Percentiles rank a stretch among this genome's conserved stretches.
phyloP scores from a whole-genome alignment of 1,284 basidiomycete species.

The Rhodotorula sp. region DNA sequence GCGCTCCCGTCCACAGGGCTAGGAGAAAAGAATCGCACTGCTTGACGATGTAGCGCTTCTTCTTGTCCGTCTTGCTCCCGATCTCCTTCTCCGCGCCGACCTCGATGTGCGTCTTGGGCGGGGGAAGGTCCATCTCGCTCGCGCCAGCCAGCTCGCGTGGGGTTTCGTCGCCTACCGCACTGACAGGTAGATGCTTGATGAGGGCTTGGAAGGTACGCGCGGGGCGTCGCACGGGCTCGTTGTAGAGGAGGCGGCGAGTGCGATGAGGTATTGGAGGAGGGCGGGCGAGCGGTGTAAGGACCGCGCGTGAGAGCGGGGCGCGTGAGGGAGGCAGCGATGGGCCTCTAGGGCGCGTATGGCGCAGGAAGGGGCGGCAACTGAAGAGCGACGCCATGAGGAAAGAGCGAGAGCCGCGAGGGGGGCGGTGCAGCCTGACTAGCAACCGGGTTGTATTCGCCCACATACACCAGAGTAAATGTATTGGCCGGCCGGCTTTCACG shows the following conservation, averaged over 20 bases:
- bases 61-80: not conserved
- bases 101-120: not conserved
- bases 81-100: not conserved
- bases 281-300: not conserved
- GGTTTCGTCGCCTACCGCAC: not conserved
- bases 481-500: not conserved
- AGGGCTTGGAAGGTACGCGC: not conserved
- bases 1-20: not conserved
- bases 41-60: not conserved
- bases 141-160: not conserved
- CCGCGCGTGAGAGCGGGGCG: not conserved
- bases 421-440: not conserved
- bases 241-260: not conserved
- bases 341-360: not conserved
- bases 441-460: too few species aligned
- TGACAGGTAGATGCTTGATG: not conserved
- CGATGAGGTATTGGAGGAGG: not conserved
- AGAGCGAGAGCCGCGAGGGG: too few species aligned
- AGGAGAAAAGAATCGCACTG: not conserved
- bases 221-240: not conserved
- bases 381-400: constrained; percentile 5
- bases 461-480: not conserved
- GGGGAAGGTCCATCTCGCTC: not conserved
- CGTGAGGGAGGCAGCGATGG: not conserved
- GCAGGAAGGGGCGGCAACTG: not conserved